Base-by-base conservation (phyloP, 1,139 yeast genomes). In the Schizosaccharomyces versatilis region DNA sequence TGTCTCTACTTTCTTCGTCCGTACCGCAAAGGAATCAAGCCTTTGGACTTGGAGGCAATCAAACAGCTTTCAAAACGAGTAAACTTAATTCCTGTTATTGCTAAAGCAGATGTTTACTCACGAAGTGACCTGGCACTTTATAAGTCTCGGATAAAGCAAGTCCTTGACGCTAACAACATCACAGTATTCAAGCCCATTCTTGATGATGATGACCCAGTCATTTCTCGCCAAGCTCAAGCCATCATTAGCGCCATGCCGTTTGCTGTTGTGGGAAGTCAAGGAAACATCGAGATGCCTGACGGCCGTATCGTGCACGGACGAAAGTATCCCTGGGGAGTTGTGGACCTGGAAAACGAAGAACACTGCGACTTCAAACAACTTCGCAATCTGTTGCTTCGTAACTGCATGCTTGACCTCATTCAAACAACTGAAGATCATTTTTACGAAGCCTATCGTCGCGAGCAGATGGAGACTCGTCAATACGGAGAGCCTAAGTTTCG, bases 281-380 rank as follows among this genome's bases (percentile, higher is more conserved):
- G 75, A 40, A 73, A 72, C 41, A 71, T 70, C 56, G 85, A 81
- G 62, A 67, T 74, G 12, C 72, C 78, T 24, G 73, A 79, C 32
- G 90, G 88, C 10, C 72, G 74, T 59, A 66, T 73, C 53, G 88
- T 85, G 53, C 77, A 88, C 60, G 95, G 85, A 7, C 77, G 98
- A 66, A 77, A 79, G 66, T 90, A 88, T 65, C 95, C 96, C 17
- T 90, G 98, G 97, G 97, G 97, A 0, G 68, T 78, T 56, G 80
- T 90, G 53, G 94, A 88, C 38, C 84, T 88, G 53, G 88, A 84
- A 63, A 93, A 90, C 66, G 80, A 93, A 24, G 77, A 77, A 56
- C 77, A 80, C 61, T 81, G 93, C 56, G 97, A 90, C 67, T 85
- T 90, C 66, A 75, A 85, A 69, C 86, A 85, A 69, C 75, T 93